Evolutionary conservation across 2,329 filamentous ascomycete genomes (phyloP).

Genomic region (Geosmithia morbida): DNA sequence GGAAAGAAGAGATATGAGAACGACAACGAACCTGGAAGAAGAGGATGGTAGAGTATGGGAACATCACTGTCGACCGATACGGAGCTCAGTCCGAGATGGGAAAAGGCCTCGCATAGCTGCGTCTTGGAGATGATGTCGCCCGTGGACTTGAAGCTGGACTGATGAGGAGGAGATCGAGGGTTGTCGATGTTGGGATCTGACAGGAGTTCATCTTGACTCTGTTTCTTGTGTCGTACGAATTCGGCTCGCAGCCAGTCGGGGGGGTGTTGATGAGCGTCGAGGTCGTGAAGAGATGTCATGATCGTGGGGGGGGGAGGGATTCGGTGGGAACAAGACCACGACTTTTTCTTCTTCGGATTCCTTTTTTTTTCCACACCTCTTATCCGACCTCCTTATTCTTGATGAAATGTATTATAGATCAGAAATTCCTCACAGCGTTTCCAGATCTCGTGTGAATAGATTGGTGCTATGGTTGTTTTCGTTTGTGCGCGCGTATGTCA

Average conservation of each 20-base stretch:
- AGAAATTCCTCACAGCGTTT: too few species aligned
- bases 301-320: too few species aligned
- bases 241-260: slow-evolving; percentile 52
- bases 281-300: slow-evolving; percentile 13
- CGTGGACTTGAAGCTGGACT: slow-evolving; percentile 29
- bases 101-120: slow-evolving; percentile 27
- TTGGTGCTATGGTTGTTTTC: neutral
- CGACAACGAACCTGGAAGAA: slow-evolving; percentile 51
- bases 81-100: slow-evolving; percentile 17
- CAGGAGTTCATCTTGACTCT: slow-evolving; percentile 35
- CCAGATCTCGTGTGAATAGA: too few species aligned
- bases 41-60: slow-evolving; percentile 46
- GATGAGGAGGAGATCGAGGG: slow-evolving; percentile 18
- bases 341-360: too few species aligned
- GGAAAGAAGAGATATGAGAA: slow-evolving; percentile 1
- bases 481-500: too few species aligned
- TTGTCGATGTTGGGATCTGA: slow-evolving; percentile 44
- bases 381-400: too few species aligned
- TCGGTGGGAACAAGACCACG: too few species aligned
- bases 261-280: slow-evolving; percentile 69
- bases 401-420: too few species aligned
- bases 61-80: slow-evolving; percentile 20
- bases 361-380: too few species aligned
- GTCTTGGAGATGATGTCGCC: slow-evolving; percentile 23
- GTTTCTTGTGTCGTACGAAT: slow-evolving; percentile 63